Evolutionary conservation across 1,139 yeast species (phyloP).

Genomic region (Pichia sp.): DNA sequence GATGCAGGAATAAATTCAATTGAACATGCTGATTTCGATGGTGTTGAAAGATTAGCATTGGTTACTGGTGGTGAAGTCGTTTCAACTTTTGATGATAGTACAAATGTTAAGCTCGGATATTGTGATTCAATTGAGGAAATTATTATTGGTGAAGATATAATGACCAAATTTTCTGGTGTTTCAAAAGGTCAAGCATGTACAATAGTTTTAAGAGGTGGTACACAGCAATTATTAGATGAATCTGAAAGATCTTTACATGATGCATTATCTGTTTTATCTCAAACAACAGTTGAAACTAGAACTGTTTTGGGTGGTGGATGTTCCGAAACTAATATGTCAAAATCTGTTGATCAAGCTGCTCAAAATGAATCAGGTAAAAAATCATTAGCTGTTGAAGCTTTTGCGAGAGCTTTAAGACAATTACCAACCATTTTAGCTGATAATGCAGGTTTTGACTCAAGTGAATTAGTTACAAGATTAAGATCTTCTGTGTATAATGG

Average conservation of each 20-base stretch:
- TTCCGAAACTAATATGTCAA: conserved; percentile 96
- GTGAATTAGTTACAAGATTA: conserved; percentile 84
- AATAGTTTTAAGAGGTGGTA: conserved; percentile 92
- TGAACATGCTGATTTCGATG: conserved; percentile 98
- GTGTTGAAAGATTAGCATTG: conserved; percentile 90
- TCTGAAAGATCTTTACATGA: conserved; percentile 97
- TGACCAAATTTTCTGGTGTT: conserved; percentile 88
- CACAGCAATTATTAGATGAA: conserved; percentile 92
- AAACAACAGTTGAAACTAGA: conserved; percentile 90
- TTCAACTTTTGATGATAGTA: conserved; percentile 93
- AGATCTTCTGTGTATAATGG: conserved; percentile 93
- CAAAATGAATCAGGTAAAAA: conserved; percentile 92
- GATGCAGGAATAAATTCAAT: conserved; percentile 85
- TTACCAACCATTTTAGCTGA: conserved; percentile 94
- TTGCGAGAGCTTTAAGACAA: conserved; percentile 90
- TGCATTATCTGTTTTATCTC: conserved; percentile 91
- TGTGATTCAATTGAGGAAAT: conserved; percentile 90
- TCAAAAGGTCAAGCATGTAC: conserved; percentile 97
- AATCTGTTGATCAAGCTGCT: conserved; percentile 93
- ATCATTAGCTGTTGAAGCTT: conserved; percentile 89
- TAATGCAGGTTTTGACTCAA: conserved; percentile 94
- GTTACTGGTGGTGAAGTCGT: conserved; percentile 99
- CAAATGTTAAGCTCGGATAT: conserved; percentile 74
- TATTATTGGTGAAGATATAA: conserved; percentile 83
- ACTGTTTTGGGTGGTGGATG: conserved; percentile 98